phyloP scores from a whole-genome alignment of 1,139 yeast species.

The Debaryomycetaceae sp. region DNA sequence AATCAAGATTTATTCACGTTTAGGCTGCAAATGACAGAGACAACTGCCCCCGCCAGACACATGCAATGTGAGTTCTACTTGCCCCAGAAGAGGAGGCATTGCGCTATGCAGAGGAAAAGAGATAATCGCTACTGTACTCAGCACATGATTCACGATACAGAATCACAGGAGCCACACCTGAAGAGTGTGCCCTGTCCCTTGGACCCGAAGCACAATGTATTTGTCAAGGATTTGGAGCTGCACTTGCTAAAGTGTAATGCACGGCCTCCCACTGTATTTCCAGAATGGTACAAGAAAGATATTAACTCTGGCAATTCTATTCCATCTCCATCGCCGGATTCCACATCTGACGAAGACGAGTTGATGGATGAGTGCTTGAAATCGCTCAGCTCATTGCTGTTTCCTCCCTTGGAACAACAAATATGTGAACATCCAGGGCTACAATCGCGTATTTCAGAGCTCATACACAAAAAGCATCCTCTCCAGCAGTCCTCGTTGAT shows the following conservation, averaged over 20 bases:
- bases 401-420: conserved; percentile 9
- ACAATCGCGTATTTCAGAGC: conserved; percentile 27
- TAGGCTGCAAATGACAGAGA: conserved; percentile 6
- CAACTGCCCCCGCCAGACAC: conserved; percentile 1
- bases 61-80: conserved; percentile 37
- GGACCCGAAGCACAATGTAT: conserved; percentile 65
- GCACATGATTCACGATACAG: conserved; percentile 27
- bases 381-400: conserved; percentile 9
- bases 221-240: conserved; percentile 42
- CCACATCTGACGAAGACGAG: conserved; percentile 2
- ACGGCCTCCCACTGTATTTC: conserved; percentile 17
- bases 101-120: conserved; percentile 51
- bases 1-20: conserved; percentile 1
- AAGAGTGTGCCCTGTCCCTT: conserved; percentile 65
- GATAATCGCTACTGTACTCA: conserved; percentile 51
- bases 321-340: background rate
- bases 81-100: conserved; percentile 38
- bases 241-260: conserved; percentile 61
- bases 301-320: conserved; percentile 15
- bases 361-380: conserved; percentile 11
- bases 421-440: conserved; percentile 21
- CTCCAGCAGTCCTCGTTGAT: conserved; percentile 73
- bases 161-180: conserved; percentile 3
- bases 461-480: conserved; percentile 63
- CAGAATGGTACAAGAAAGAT: conserved; percentile 34